A percentile compares a stretch with the other conserved stretches of the same genome.
Conservation (phyloP, 805 yeast species). For the Sugiyamaella americana region DNA sequence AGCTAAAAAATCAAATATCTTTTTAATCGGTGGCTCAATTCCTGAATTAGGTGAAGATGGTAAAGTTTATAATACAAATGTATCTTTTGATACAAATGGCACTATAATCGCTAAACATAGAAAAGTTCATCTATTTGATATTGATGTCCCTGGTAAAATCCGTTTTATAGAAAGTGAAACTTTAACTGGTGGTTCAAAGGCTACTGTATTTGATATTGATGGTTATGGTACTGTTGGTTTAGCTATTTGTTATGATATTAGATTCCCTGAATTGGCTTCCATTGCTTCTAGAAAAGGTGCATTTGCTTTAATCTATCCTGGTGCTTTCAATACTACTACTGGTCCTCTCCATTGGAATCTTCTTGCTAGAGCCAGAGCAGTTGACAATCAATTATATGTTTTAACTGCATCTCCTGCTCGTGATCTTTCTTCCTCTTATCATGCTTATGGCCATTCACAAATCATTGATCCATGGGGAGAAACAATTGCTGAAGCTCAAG, state of each 20-base stretch:
- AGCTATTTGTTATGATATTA: constrained; percentile 85
- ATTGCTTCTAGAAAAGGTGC: constrained; percentile 67
- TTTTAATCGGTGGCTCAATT: constrained; percentile 83
- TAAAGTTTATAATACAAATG: constrained; percentile 63
- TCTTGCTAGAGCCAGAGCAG: constrained; percentile 77
- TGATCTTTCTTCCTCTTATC: constrained; percentile 73
- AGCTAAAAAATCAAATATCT: constrained; percentile 60
- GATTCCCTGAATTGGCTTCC: constrained; percentile 83
- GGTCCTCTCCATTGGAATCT: constrained; percentile 90
- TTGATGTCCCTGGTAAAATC: constrained; percentile 86
- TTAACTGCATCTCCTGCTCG: constrained; percentile 89
- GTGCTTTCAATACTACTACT: constrained; percentile 89
- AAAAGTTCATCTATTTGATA: constrained; percentile 86
- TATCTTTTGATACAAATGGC: constrained; percentile 69
- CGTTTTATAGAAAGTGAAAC: constrained; percentile 77
- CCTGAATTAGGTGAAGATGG: constrained; percentile 66
- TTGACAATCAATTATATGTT: constrained; percentile 82
- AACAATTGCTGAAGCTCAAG: constrained; percentile 69
- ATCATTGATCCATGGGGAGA: constrained; percentile 89
- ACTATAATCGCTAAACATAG: constrained; percentile 80
- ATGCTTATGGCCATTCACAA: constrained; percentile 81
- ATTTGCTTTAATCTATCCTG: constrained; percentile 75
- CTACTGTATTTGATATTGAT: constrained; percentile 66
- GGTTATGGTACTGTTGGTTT: constrained; percentile 69
- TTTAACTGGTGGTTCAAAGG: constrained; percentile 71